These are phyloP conservation scores for Starmera quercuum DNA, from an alignment of 805 yeast species.

Conservation along the genomic window DNA sequence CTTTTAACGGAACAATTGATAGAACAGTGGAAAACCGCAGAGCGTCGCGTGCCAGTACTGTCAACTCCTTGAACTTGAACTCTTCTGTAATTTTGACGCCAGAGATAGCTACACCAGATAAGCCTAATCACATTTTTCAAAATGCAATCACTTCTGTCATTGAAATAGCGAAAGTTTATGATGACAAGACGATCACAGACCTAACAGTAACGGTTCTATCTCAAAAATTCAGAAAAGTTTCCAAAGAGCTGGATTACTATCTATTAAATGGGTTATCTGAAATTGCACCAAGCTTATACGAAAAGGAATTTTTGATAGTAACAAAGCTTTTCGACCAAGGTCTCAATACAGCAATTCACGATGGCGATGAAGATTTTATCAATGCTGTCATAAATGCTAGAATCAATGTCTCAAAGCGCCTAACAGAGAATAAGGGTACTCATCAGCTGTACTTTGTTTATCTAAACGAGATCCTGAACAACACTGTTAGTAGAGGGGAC, in stretches of 20 bases:
- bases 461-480: slow-evolving; percentile 56
- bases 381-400: slow-evolving; percentile 44
- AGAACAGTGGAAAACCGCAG: slow-evolving; percentile 1
- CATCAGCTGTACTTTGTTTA: slow-evolving; percentile 48
- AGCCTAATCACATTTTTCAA: slow-evolving; percentile 32
- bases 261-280: slow-evolving; percentile 56
- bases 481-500: slow-evolving; percentile 73
- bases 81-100: slow-evolving; percentile 3
- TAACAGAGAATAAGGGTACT: slow-evolving; percentile 17
- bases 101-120: neutral
- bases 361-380: slow-evolving; percentile 29
- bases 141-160: slow-evolving; percentile 66
- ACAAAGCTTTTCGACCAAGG: slow-evolving; percentile 49
- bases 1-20: slow-evolving; percentile 4
- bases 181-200: slow-evolving; percentile 66
- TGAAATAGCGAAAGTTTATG: slow-evolving; percentile 56
- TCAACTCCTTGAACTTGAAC: slow-evolving; percentile 8
- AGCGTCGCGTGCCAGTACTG: slow-evolving; percentile 5
- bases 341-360: slow-evolving; percentile 35
- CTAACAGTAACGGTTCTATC: slow-evolving; percentile 75
- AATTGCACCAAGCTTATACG: slow-evolving; percentile 54
- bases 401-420: slow-evolving; percentile 29
- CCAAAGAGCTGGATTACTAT: slow-evolving; percentile 44
- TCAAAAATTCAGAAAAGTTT: slow-evolving; percentile 54
- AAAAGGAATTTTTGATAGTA: slow-evolving; percentile 60